Percentiles rank a stretch among this genome's conserved stretches.
Conservation (phyloP, 1,284 basidiomycete species). For the Ustilago xerochloae region DNA sequence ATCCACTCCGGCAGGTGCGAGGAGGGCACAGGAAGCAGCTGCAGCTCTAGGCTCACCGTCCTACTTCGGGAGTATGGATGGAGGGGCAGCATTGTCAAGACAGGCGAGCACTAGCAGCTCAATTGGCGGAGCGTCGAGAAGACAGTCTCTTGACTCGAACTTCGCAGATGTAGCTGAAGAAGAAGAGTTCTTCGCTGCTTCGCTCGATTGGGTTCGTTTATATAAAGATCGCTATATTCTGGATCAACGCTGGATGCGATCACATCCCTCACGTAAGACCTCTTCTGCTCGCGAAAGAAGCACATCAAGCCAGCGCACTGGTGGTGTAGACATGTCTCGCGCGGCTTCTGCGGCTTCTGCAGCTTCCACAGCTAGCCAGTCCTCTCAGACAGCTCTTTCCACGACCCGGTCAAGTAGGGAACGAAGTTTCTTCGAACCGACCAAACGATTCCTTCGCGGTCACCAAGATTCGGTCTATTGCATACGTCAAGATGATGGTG, state of each 20-base stretch:
- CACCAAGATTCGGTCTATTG: conserved; percentile 59
- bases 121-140: not conserved
- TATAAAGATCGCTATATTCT: conserved; percentile 35
- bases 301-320: not conserved
- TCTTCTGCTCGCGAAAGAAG: not conserved
- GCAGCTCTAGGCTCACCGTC: not conserved
- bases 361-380: not conserved
- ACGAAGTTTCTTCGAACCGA: conserved; percentile 36
- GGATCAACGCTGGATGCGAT: conserved; percentile 40
- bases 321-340: conserved; percentile 10
- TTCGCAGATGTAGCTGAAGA: conserved; percentile 28
- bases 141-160: conserved; percentile 14
- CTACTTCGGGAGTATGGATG: conserved; percentile 9
- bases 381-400: not conserved
- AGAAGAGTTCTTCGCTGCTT: conserved; percentile 41
- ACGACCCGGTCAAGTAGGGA: not conserved
- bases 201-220: conserved; percentile 36
- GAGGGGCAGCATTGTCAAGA: conserved; percentile 5
- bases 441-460: conserved; percentile 40
- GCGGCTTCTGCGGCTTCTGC: conserved; percentile 8
- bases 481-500: conserved; percentile 48
- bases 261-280: not conserved
- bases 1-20: conserved; percentile 33
- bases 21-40: conserved; percentile 33
- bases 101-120: conserved; percentile 15